phyloP scores from a whole-genome alignment of 2,329 filamentous ascomycete genomes.

The Beauveria sp. region DNA sequence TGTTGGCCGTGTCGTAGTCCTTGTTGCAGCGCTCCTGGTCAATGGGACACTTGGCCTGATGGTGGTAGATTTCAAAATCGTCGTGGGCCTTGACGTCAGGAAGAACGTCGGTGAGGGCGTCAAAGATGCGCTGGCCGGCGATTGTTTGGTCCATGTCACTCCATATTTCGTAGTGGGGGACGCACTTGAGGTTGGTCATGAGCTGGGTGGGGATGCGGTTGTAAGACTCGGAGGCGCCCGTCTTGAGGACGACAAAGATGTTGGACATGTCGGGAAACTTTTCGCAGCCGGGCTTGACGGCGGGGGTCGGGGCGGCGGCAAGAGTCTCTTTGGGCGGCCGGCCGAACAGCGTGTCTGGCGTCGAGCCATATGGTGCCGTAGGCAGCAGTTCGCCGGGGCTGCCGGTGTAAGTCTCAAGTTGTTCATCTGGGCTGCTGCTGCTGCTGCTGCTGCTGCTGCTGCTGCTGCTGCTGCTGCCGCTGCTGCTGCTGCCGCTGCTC shows the following conservation, averaged over 20 bases:
- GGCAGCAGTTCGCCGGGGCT: slow-evolving; percentile 1
- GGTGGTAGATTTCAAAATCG: slow-evolving; percentile 44
- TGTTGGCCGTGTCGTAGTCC: slow-evolving; percentile 18
- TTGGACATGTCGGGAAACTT: slow-evolving; percentile 37
- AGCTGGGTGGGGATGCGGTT: slow-evolving; percentile 46
- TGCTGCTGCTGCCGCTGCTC: neutral
- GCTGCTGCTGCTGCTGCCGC: neutral
- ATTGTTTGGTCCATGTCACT: slow-evolving; percentile 46
- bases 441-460: too few relatives aligned
- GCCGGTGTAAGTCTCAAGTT: neutral
- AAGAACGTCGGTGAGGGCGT: slow-evolving; percentile 39
- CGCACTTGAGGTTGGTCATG: slow-evolving; percentile 43
- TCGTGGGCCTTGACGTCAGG: slow-evolving; percentile 35
- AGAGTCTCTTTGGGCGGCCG: neutral
- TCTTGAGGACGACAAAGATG: slow-evolving; percentile 48
- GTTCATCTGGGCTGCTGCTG: neutral
- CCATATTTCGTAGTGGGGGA: slow-evolving; percentile 47
- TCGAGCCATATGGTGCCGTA: neutral
- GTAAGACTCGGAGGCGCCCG: slow-evolving; percentile 47
- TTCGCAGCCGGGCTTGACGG: slow-evolving; percentile 25
- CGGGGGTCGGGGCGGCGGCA: neutral
- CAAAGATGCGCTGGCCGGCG: slow-evolving; percentile 35
- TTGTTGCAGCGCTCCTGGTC: slow-evolving; percentile 38
- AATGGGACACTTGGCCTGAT: slow-evolving; percentile 36
- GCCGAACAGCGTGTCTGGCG: neutral